phyloP scores from a whole-genome alignment of 192 early-diverging fungal genomes.

The Coemansia sp. region DNA sequence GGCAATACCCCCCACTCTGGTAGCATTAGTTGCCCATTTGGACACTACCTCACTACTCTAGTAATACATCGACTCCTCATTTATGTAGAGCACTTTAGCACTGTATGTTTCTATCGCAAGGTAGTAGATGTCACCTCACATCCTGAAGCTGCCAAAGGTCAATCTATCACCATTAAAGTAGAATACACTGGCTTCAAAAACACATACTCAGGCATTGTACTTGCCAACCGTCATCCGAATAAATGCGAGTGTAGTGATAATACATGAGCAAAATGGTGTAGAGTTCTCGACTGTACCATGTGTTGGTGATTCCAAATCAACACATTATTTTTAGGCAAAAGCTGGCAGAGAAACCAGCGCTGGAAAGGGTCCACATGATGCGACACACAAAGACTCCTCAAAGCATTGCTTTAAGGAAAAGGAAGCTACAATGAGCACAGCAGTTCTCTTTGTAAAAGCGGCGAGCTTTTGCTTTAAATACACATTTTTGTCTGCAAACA shows the following conservation, averaged over 20 bases:
- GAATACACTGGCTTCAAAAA: not conserved
- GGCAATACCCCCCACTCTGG: not conserved
- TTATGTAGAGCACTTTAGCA: not conserved
- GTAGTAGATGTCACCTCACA: not conserved
- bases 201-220: not conserved
- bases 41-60: not conserved
- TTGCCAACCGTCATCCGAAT: too few species aligned
- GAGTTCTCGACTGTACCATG: not conserved
- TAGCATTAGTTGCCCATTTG: not conserved
- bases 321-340: not conserved
- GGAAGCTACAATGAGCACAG: not conserved
- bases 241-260: too few species aligned
- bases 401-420: not conserved
- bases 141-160: not conserved
- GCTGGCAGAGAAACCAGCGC: not conserved
- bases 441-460: not conserved
- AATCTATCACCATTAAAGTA: not conserved
- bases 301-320: not conserved
- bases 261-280: too few species aligned
- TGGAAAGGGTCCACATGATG: not conserved
- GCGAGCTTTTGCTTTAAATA: not conserved
- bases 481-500: not conserved
- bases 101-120: not conserved
- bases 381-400: not conserved
- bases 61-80: not conserved